These are phyloP conservation scores for Panus rudis DNA, from an alignment of 768 basidiomycete genomes.

Conservation along the genomic window DNA sequence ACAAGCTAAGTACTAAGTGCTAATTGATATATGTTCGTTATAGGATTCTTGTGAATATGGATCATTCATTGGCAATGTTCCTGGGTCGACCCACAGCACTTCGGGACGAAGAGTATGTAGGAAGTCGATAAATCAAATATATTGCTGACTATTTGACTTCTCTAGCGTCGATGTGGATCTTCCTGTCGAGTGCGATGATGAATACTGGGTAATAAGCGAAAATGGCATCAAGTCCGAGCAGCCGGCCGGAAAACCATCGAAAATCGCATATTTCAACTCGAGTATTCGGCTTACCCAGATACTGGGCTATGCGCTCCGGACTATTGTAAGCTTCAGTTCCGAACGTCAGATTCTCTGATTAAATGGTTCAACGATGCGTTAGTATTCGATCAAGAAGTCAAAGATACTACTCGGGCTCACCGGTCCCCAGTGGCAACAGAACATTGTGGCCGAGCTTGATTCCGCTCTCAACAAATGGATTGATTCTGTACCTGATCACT, in stretches of 20 bases:
- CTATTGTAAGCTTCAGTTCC: constrained; percentile 52
- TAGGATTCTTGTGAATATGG: constrained; percentile 39
- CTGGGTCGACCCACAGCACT: constrained; percentile 59
- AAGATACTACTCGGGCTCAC: constrained; percentile 29
- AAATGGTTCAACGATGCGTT: not conserved
- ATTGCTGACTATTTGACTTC: not conserved
- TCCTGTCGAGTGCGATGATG: constrained; percentile 77
- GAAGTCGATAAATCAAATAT: not conserved
- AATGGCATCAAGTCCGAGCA: constrained; percentile 60
- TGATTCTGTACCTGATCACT: constrained; percentile 47
- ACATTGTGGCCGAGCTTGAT: constrained; percentile 54
- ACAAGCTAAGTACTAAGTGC: not conserved
- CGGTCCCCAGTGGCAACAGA: constrained; percentile 36
- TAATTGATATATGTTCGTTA: not conserved
- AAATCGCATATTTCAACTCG: constrained; percentile 55
- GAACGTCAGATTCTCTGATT: constrained; percentile 22
- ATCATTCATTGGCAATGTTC: constrained; percentile 34
- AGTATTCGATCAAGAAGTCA: constrained; percentile 42
- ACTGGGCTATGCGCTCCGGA: constrained; percentile 59
- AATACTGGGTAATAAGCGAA: constrained; percentile 56
- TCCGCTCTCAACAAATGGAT: constrained; percentile 57
- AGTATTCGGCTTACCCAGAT: constrained; percentile 63
- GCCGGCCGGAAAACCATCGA: constrained; percentile 53
- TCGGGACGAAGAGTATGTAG: constrained; percentile 59
- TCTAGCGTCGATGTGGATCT: constrained; percentile 71